A percentile compares a stretch with the other conserved stretches of the same genome.
phyloP scores from a whole-genome alignment of 345 rosid genomes.

The Schrenkiella parvula region DNA sequence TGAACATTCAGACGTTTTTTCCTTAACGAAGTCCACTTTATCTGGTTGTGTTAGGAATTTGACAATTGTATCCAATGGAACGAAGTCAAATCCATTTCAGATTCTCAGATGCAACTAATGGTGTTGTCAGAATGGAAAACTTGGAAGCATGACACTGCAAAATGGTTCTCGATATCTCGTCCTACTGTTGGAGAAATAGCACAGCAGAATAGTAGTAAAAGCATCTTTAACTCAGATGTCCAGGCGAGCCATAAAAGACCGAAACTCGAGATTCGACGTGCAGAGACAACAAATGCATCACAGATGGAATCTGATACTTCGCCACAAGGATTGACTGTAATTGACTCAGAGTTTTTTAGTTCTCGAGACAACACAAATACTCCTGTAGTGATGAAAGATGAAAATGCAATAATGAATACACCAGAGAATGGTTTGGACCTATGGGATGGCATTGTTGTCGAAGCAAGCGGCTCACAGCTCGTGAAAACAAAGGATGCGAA shows the following conservation, averaged over 20 bases:
- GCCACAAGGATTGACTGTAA: constrained; percentile 40
- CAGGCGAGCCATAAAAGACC: constrained; percentile 73
- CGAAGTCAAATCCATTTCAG: constrained; percentile 67
- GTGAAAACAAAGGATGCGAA: constrained; percentile 27
- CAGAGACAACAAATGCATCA: constrained; percentile 59
- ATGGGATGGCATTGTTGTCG: constrained; percentile 77
- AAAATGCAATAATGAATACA: constrained; percentile 31
- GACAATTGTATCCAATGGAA: constrained; percentile 71
- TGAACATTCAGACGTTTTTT: not conserved
- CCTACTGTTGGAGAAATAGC: constrained; percentile 42
- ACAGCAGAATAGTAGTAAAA: constrained; percentile 33
- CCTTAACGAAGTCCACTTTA: not conserved
- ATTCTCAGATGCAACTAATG: constrained; percentile 57
- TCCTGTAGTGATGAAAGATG: constrained; percentile 37
- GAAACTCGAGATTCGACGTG: constrained; percentile 93
- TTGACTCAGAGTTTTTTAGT: constrained; percentile 55
- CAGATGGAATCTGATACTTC: constrained; percentile 48
- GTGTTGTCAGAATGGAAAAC: constrained; percentile 93
- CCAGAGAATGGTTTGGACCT: constrained; percentile 48
- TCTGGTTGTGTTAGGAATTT: constrained; percentile 58
- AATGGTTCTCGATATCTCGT: constrained; percentile 69
- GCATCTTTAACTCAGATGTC: constrained; percentile 40
- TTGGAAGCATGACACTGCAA: constrained; percentile 92
- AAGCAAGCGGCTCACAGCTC: constrained; percentile 44
- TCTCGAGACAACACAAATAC: constrained; percentile 39